Evolutionary conservation across 495 filamentous ascomycete genomes (phyloP), one percentile per base, ranked within the genome.

Genomic region (Umbilicaria muhlenbergii): DNA sequence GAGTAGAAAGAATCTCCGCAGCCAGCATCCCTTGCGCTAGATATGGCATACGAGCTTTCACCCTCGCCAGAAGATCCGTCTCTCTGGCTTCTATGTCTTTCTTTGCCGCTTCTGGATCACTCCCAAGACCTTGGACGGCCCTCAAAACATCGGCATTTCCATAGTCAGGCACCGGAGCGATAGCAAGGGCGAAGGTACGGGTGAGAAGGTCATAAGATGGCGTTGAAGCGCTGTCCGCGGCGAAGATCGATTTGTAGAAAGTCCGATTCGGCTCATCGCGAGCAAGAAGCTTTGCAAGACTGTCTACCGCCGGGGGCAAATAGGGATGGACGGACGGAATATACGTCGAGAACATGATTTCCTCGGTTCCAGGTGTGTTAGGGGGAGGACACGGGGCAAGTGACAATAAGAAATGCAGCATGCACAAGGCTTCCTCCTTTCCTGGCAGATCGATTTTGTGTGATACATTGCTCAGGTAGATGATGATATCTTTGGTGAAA

Each of bases 401-500:
- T 12, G 91, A 77, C 35, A 95, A 63, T 34, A 98, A 69, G 61
- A 98, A 89, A 54, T 92, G 80, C 28, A 98, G 69, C 13, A 96
- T 67, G 57, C 80, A 83, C 36, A 83, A 65, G 0, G 89, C 87
- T 54, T 98, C 88, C 47, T 95, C 88, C 51, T 84, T 81, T 19
- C 80, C 81, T 13, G 91, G 82, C 24, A 98, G 64, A 52, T 85
- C 78, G 43, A 98, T 75, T 16, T 73, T 68, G 44, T 87, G 76
- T 14, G 86, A 74, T 43, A 89, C 69, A 56, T 98, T 95, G 45
- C 86, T 91, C 33, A 98, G 67, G 43, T 87, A 81, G 35, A 80
- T 81, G 44, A 96, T 76, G 12, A 87, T 68, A 60, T 98, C 91
- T 60, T 98, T 98, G 83, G 93, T 92, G 52, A 98, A 84, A 58